phyloP scores from a whole-genome alignment of 2,329 filamentous ascomycete genomes.

The Aureobasidium musti region DNA sequence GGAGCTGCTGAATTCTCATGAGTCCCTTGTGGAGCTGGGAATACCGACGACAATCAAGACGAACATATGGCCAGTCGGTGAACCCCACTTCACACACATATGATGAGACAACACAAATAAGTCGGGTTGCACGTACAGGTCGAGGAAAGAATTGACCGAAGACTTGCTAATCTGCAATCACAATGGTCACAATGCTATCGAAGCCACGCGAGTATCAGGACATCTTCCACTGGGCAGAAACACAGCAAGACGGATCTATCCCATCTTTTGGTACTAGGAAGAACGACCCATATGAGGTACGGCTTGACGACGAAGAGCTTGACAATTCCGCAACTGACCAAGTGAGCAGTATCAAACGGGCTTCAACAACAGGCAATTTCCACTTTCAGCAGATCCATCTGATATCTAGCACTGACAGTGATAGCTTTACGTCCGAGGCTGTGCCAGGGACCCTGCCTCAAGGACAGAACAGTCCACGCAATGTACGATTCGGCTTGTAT shows the following conservation, averaged over 20 bases:
- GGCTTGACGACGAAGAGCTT: not conserved
- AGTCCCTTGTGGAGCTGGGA: too few relatives aligned
- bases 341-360: not conserved
- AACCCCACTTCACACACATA: not conserved
- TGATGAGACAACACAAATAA: not conserved
- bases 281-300: not conserved
- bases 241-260: not conserved
- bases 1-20: too few relatives aligned
- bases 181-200: too few relatives aligned
- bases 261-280: not conserved
- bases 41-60: too few relatives aligned
- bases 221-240: constrained; percentile 6
- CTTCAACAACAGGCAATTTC: not conserved
- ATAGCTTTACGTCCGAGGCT: constrained; percentile 45
- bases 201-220: not conserved
- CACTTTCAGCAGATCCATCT: too few relatives aligned
- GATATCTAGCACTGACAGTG: not conserved
- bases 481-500: constrained; percentile 49
- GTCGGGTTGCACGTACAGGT: not conserved
- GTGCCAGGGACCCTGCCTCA: constrained; percentile 49
- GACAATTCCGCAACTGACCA: not conserved
- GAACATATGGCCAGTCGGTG: too few relatives aligned
- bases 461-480: constrained; percentile 48
- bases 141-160: not conserved
- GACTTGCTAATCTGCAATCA: too few relatives aligned